Evolutionary conservation across 768 basidiomycete genomes (phyloP).

Genomic region (Daedaleopsis sinensis): DNA sequence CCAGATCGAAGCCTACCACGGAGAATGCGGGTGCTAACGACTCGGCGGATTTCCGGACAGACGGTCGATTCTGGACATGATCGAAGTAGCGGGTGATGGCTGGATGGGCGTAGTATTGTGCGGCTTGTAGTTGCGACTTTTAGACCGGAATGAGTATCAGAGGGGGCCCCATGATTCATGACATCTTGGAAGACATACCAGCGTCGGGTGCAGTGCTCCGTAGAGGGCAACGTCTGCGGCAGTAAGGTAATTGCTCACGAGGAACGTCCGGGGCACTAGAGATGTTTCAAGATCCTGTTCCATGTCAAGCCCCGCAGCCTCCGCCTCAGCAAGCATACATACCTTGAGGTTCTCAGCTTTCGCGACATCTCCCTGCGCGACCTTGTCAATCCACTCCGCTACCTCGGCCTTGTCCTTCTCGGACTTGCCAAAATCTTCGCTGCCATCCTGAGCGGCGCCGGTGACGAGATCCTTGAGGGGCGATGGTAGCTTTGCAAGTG

Average conservation of each 20-base stretch:
- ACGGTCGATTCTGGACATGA: constrained; percentile 79
- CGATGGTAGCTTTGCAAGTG: constrained; percentile 29
- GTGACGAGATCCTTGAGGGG: constrained; percentile 53
- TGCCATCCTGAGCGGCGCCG: constrained; percentile 43
- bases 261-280: constrained; percentile 78
- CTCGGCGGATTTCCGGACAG: constrained; percentile 61
- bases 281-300: constrained; percentile 70
- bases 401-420: constrained; percentile 69
- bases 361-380: constrained; percentile 50
- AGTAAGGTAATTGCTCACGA: constrained; percentile 83
- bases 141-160: not conserved
- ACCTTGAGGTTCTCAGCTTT: constrained; percentile 56
- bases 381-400: constrained; percentile 69
- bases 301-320: constrained; percentile 4
- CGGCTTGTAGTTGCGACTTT: constrained; percentile 70
- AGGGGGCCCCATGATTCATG: not conserved
- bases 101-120: constrained; percentile 80
- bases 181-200: constrained; percentile 53
- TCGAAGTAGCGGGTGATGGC: constrained; percentile 93
- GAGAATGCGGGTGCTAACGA: constrained; percentile 55
- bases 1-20: constrained; percentile 69
- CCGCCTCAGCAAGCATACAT: constrained; percentile 8
- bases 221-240: constrained; percentile 92
- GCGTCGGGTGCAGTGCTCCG: constrained; percentile 79
- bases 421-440: constrained; percentile 50